phyloP scores from a whole-genome alignment of 305 asterid species.

The Rubia peregrina region DNA sequence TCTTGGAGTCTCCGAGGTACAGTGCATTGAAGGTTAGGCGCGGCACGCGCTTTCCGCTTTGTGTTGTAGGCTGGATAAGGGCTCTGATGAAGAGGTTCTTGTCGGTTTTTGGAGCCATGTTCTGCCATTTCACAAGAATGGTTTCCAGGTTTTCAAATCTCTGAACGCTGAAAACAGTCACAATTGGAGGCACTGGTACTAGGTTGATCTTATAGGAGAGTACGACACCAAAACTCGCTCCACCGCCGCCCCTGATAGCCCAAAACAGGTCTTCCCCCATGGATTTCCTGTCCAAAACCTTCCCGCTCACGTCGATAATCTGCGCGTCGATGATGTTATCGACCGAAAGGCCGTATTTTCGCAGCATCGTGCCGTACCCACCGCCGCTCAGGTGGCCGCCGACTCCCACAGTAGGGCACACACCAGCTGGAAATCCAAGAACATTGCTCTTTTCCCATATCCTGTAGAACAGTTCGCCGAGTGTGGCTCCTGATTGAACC shows the following conservation, averaged over 20 bases:
- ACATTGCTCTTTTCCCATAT: background rate
- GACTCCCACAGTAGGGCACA: background rate
- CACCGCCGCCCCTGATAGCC: background rate
- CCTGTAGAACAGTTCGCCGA: background rate
- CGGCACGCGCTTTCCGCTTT: background rate
- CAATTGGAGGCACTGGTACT: background rate
- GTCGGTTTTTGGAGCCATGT: background rate
- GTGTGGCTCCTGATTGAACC: background rate
- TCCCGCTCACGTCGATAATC: background rate
- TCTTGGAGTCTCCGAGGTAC: background rate
- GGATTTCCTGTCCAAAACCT: background rate
- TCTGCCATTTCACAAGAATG: background rate
- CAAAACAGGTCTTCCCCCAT: background rate
- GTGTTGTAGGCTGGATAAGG: background rate
- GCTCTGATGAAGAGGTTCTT: background rate
- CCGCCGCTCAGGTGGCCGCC: conserved; percentile 2
- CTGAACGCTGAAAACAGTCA: background rate
- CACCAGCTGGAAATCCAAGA: background rate
- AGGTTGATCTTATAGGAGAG: background rate
- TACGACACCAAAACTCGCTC: background rate
- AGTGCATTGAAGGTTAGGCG: background rate
- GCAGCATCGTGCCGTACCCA: background rate
- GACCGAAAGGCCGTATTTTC: background rate
- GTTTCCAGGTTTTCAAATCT: background rate
- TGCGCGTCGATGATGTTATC: background rate